phyloP scores from a whole-genome alignment of 148 eudicot genomes.

The Euryodendron excelsum region DNA sequence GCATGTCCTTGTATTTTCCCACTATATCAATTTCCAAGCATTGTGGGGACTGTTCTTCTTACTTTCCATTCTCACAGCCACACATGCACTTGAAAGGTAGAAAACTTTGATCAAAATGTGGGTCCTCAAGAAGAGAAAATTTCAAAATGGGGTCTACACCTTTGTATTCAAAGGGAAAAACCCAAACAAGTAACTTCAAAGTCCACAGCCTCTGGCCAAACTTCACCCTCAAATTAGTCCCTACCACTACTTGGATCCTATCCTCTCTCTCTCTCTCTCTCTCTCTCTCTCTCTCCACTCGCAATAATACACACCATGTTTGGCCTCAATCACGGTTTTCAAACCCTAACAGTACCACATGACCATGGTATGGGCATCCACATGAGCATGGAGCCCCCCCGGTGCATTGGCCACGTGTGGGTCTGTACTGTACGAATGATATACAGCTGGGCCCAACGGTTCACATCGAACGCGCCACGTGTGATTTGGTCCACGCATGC shows the following conservation, averaged over 20 bases:
- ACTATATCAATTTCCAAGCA: too few species aligned
- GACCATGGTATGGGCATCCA: constrained; percentile 11
- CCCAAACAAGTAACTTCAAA: neutral
- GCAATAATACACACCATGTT: neutral
- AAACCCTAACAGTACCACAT: constrained; percentile 18
- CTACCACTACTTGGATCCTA: neutral
- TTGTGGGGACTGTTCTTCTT: too few species aligned
- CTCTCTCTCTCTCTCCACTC: neutral
- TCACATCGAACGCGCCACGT: neutral
- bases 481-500: neutral
- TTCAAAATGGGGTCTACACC: neutral
- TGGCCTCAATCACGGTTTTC: constrained; percentile 11
- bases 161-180: neutral
- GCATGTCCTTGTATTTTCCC: too few species aligned
- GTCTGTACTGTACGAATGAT: neutral
- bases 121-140: neutral
- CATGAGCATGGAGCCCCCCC: constrained; percentile 16
- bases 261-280: too few species aligned
- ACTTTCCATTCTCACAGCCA: too few species aligned
- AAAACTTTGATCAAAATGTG: neutral
- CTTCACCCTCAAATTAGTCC: too few species aligned
- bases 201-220: neutral
- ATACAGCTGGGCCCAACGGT: neutral
- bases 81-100: too few species aligned
- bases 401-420: constrained; percentile 17